Base-by-base conservation (phyloP, 805 yeast species). In the Wickerhamomyces mucosus region DNA sequence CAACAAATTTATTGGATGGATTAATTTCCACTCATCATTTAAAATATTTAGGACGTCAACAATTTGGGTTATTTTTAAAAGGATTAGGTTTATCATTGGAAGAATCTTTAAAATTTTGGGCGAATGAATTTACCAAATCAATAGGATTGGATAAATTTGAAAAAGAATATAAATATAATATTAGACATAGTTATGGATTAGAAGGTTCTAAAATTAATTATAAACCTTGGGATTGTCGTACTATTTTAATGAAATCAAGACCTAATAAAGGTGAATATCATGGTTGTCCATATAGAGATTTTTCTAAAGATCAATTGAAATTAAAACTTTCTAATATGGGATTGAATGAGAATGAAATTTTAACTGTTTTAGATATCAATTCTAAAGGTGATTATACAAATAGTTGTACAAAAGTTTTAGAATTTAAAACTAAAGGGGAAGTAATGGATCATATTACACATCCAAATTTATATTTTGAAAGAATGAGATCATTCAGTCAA, bases 211-310 rank as follows among this genome's bases (percentile, higher is more conserved):
- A 95, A 38, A 79, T 75, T 46, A 82, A 85, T 45, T 86, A 85
- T 56, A 72, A 72, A 46, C 95, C 97, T 4, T 72, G 80, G 78
- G 81, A 78, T 50, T 92, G 96, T 61, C 70, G 74, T 24, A 75
- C 78, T 2, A 84, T 92, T 26, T 55, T 84, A 36, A 65, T 74
- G 18, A 77, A 77, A 43, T 84, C 85, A 7, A 69, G 76, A 40
- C 86, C 94, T 0, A 61, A 63, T 9, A 64, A 68, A 29, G 68
- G 66, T 26, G 95, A 88, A 43, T 69, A 61, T 37, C 96, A 89
- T 51, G 98, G 98, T 3, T 89, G 97, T 56, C 96, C 97, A 5
- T 92, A 82, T 56, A 63, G 94, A 33, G 89, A 81, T 46, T 61
- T 81, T 46, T 64, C 70, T 10, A 51, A 70, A n/a, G 94, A 83